These are phyloP conservation scores for Saturnispora dispora DNA, from an alignment of 805 yeast species.

Conservation along the genomic window DNA sequence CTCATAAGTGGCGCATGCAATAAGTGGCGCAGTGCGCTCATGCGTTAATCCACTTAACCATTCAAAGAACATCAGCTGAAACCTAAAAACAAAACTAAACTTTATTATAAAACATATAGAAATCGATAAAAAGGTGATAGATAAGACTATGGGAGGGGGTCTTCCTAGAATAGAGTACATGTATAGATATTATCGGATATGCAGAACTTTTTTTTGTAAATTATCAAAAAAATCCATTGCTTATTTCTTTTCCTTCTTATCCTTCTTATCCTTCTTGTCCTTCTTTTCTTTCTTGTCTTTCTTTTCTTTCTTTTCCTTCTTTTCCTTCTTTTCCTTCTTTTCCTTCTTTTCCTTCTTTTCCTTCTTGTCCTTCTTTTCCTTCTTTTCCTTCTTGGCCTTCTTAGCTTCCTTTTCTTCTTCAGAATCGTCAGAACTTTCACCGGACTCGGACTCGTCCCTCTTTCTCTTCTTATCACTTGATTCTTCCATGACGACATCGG, in stretches of 20 bases:
- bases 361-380: constrained; percentile 18
- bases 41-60: not conserved
- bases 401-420: constrained; percentile 16
- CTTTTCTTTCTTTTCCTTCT: constrained; percentile 27
- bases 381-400: constrained; percentile 17
- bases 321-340: constrained; percentile 18
- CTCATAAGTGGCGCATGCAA: not conserved
- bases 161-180: constrained; percentile 1
- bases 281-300: constrained; percentile 26
- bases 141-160: not conserved
- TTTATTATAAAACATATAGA: constrained; percentile 7
- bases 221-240: constrained; percentile 12
- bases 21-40: not conserved
- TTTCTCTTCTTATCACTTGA: constrained; percentile 16
- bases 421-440: constrained; percentile 19
- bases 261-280: constrained; percentile 23
- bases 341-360: constrained; percentile 20
- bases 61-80: not conserved
- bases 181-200: not conserved
- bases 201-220: constrained; percentile 14
- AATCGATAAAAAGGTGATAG: not conserved
- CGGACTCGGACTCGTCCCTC: constrained; percentile 21
- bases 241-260: constrained; percentile 25
- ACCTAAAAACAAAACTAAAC: constrained; percentile 1
- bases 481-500: constrained; percentile 40